Base-by-base conservation (phyloP, 495 filamentous ascomycete genomes). In the Glutinoglossum americanum region DNA sequence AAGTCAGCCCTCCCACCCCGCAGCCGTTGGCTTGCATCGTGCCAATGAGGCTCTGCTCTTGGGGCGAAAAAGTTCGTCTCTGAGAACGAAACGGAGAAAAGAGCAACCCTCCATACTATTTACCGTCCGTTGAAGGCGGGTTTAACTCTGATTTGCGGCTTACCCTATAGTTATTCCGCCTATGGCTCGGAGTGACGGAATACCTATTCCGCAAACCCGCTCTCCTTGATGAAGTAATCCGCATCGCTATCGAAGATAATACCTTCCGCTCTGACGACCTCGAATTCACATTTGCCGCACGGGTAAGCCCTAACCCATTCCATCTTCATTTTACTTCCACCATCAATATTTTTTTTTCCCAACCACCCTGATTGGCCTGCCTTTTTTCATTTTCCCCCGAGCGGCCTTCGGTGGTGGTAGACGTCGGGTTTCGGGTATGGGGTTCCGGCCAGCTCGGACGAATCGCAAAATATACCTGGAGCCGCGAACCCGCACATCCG, bases 161-260 rank as follows among this genome's bases (percentile, higher is more conserved):
- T 55, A 25, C 11, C 25, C 33, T 39, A 33, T 32, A 85, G 79
- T 76, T 95, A n/a, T 98, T 97, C 74, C 84, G 92, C 39, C 79
- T 98, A 30, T 96, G 92, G 89, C 76, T 98, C 51, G 92, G 92
- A 51, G 89, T 94, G n/a, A 88, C 89, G 6, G 89, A 98, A 70
- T 94, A 94, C 69, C 73, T 98, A 21, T 98, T 94, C 72, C 83
- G 90, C 55, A 89, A 89, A 60, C 76, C 80, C 23, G 80, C 78
- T 0, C 75, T 94, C 26, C 80, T 98, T 0, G 81, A 90, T n/a
- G 87, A 92, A 64, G 82, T 80, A 23, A 76, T 97, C 60, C 74
- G 84, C 27, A 89, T 87, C 17, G 90, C 89, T 0, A 79, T 94
- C 63, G 79, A 89, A 56, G 92, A 96, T 64, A 80, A 80, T 35